Evolutionary conservation across 192 early-diverging fungal species (phyloP).

Genomic region (Radiomyces spectabilis): DNA sequence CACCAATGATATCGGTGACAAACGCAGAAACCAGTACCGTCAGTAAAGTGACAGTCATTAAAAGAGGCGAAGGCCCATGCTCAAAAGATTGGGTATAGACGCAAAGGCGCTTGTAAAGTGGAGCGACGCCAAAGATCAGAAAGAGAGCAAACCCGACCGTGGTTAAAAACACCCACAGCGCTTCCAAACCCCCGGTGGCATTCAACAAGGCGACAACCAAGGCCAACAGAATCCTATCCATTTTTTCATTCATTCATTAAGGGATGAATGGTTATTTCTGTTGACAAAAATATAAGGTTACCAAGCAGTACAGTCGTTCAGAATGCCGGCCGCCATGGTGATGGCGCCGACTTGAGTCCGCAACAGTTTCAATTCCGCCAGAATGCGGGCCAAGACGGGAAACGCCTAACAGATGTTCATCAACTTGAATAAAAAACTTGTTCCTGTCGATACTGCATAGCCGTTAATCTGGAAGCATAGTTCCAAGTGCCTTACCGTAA

Average conservation of each 20-base stretch:
- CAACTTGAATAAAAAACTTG: background rate
- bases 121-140: conserved; percentile 58
- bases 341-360: conserved; percentile 72
- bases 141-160: conserved; percentile 64
- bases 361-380: conserved; percentile 82
- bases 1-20: conserved; percentile 81
- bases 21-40: conserved; percentile 66
- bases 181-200: conserved; percentile 56
- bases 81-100: conserved; percentile 41
- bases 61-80: conserved; percentile 44
- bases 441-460: background rate
- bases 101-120: conserved; percentile 48
- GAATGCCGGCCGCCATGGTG: conserved; percentile 79
- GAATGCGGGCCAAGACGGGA: conserved; percentile 90
- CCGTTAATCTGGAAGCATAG: no score
- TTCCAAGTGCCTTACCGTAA: conserved; percentile 65
- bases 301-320: conserved; percentile 89
- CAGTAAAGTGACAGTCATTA: conserved; percentile 69
- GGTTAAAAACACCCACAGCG: conserved; percentile 77
- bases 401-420: conserved; percentile 50
- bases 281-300: conserved; percentile 31
- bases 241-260: background rate
- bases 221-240: conserved; percentile 45
- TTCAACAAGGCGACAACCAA: conserved; percentile 84
- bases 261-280: background rate